Evolutionary conservation across 495 filamentous ascomycete genomes (phyloP).

Genomic region (Aspergillus affinis): DNA sequence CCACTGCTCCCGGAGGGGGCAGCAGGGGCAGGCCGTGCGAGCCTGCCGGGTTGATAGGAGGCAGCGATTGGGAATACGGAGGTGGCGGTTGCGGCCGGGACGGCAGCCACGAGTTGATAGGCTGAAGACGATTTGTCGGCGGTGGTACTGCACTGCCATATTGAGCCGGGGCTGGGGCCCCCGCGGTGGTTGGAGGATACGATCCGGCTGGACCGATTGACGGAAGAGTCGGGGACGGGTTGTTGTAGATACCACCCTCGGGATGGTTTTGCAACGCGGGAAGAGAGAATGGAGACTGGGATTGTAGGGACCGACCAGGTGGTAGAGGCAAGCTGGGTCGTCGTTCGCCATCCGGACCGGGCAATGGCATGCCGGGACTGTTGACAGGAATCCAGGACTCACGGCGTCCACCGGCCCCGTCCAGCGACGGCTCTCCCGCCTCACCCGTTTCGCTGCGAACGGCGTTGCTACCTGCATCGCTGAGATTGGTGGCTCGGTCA

Average conservation of each 20-base stretch:
- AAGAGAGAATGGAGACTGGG: constrained; percentile 41
- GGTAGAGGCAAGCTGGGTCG: constrained; percentile 47
- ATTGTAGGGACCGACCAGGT: constrained; percentile 36
- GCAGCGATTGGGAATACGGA: constrained; percentile 42
- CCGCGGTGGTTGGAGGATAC: constrained; percentile 27
- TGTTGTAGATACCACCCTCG: constrained; percentile 36
- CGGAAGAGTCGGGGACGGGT: constrained; percentile 40
- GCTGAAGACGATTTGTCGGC: constrained; percentile 37
- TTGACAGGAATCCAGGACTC: constrained; percentile 50
- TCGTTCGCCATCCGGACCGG: constrained; percentile 40
- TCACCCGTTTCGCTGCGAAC: constrained; percentile 46
- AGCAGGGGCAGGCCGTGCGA: constrained; percentile 34
- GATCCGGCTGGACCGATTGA: constrained; percentile 25
- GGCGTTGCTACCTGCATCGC: constrained; percentile 43
- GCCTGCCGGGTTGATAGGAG: constrained; percentile 39
- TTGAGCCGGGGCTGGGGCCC: constrained; percentile 31
- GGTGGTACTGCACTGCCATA: constrained; percentile 29
- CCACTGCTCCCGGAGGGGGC: constrained; percentile 35
- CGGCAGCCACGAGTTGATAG: constrained; percentile 42
- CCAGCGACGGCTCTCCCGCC: constrained; percentile 30
- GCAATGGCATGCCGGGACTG: constrained; percentile 38
- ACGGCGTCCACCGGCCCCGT: constrained; percentile 38
- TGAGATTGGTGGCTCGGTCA: constrained; percentile 38
- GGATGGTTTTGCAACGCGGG: constrained; percentile 47
- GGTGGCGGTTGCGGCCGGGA: constrained; percentile 37